A percentile compares a stretch with the other conserved stretches of the same genome.
phyloP scores from a whole-genome alignment of 1,139 yeast genomes.

The Pichia norvegensis region DNA sequence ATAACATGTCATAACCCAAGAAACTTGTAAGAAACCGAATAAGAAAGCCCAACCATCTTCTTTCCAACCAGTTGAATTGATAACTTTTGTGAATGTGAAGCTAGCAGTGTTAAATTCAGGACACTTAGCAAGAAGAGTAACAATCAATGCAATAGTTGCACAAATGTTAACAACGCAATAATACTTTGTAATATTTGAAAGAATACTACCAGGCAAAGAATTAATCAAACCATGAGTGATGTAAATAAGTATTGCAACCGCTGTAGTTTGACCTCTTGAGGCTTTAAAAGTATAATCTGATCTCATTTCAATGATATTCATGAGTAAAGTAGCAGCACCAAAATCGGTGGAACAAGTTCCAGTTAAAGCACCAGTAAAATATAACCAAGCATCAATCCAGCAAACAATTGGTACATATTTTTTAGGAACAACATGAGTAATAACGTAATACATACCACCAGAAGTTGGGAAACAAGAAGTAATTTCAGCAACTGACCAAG shows the following conservation, averaged over 20 bases:
- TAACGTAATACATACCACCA: slow-evolving; percentile 56
- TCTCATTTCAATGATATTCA: slow-evolving; percentile 37
- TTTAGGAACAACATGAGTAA: slow-evolving; percentile 30
- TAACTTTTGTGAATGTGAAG: slow-evolving; percentile 25
- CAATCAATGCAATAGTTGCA: slow-evolving; percentile 32
- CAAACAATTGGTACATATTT: slow-evolving; percentile 29
- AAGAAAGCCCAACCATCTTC: slow-evolving; percentile 31
- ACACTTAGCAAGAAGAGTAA: slow-evolving; percentile 29
- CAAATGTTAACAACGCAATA: slow-evolving; percentile 38
- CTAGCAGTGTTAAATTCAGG: slow-evolving; percentile 26
- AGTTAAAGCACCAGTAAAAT: slow-evolving; percentile 37
- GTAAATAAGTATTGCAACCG: slow-evolving; percentile 36
- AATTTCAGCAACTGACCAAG: slow-evolving; percentile 54
- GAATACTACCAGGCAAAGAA: slow-evolving; percentile 36
- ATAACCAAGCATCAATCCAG: slow-evolving; percentile 42
- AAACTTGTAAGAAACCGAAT: slow-evolving; percentile 31
- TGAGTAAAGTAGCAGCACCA: slow-evolving; percentile 33
- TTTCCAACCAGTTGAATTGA: slow-evolving; percentile 30
- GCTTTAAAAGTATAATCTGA: slow-evolving; percentile 34
- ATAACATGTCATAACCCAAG: slow-evolving; percentile 33
- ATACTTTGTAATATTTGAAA: slow-evolving; percentile 34
- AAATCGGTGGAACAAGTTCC: slow-evolving; percentile 34
- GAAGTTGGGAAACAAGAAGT: slow-evolving; percentile 65
- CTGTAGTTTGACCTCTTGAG: slow-evolving; percentile 35
- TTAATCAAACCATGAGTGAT: slow-evolving; percentile 35